phyloP scores from a whole-genome alignment of 768 basidiomycete genomes.

The Pholiota microspora region DNA sequence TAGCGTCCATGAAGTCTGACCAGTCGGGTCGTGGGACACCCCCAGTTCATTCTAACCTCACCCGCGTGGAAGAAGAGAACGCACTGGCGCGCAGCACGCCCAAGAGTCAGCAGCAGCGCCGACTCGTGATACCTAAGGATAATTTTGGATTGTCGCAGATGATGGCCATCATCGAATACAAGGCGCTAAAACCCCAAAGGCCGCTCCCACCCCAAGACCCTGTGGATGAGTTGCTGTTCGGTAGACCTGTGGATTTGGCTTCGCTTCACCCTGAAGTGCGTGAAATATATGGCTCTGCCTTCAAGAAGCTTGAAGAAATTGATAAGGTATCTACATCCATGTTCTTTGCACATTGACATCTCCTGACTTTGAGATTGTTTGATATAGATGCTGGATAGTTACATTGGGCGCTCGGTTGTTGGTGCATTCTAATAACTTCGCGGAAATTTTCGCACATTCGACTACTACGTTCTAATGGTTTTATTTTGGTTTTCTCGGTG shows the following conservation, averaged over 20 bases:
- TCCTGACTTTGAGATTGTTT: constrained; percentile 1
- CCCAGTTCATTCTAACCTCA: constrained; percentile 19
- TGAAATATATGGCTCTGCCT: constrained; percentile 68
- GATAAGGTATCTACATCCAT: constrained; percentile 60
- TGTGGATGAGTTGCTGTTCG: constrained; percentile 76
- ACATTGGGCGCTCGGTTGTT: constrained; percentile 26
- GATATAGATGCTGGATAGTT: constrained; percentile 32
- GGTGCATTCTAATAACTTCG: constrained; percentile 25
- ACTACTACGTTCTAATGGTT: not conserved
- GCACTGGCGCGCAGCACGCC: constrained; percentile 22
- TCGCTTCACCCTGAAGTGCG: constrained; percentile 67
- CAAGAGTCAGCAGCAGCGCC: constrained; percentile 36
- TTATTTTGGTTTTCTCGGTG: constrained; percentile 3
- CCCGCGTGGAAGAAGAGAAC: constrained; percentile 20
- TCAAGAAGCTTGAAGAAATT: constrained; percentile 76
- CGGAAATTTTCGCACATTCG: not conserved
- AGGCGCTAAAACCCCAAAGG: constrained; percentile 30
- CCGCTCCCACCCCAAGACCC: constrained; percentile 45
- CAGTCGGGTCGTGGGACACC: constrained; percentile 49
- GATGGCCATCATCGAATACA: constrained; percentile 83
- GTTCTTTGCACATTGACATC: not conserved
- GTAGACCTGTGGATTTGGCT: constrained; percentile 56
- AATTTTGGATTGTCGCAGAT: constrained; percentile 87
- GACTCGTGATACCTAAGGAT: constrained; percentile 59
- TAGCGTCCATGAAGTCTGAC: constrained; percentile 74